Evolutionary conservation across 1,284 basidiomycete species (phyloP).

Genomic region (Cutaneotrichosporon sp.): DNA sequence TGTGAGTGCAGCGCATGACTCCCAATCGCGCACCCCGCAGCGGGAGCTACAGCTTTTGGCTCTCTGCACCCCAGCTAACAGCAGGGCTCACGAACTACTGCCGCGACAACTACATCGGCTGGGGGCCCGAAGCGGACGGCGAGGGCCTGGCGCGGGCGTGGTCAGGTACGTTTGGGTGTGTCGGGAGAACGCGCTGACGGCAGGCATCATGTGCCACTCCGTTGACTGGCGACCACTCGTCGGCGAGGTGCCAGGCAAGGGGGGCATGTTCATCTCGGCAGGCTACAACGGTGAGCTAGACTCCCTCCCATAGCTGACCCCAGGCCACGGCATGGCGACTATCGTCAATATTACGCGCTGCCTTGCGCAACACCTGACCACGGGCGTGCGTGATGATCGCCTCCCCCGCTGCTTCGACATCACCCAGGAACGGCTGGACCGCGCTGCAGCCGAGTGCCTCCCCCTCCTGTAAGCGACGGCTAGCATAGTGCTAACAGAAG

Average conservation of each 20-base stretch:
- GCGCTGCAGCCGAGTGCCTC: neutral
- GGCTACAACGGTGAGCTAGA: conserved; percentile 12
- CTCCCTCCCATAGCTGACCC: too few species aligned
- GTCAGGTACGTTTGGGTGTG: conserved; percentile 16
- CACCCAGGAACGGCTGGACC: conserved; percentile 10
- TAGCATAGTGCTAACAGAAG: neutral
- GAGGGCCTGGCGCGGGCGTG: conserved; percentile 35
- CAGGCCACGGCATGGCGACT: conserved; percentile 30
- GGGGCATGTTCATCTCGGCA: conserved; percentile 24
- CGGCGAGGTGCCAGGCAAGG: conserved; percentile 27
- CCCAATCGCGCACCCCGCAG: too few species aligned
- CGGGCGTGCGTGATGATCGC: conserved; percentile 23
- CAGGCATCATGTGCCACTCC: conserved; percentile 34
- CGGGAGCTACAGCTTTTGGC: too few species aligned
- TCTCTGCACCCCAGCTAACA: too few species aligned
- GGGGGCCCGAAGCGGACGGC: conserved; percentile 29
- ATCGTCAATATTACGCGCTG: conserved; percentile 29
- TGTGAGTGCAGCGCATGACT: too few species aligned
- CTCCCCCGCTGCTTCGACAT: conserved; percentile 15
- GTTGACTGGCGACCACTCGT: conserved; percentile 35
- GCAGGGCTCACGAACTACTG: conserved; percentile 21
- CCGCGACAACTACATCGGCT: conserved; percentile 26
- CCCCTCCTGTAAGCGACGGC: neutral
- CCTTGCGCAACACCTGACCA: conserved; percentile 24
- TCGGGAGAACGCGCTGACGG: conserved; percentile 4